A percentile compares a stretch with the other conserved stretches of the same genome.
phyloP scores from a whole-genome alignment of 768 basidiomycete genomes.

The Xerocomellus amylosporus region DNA sequence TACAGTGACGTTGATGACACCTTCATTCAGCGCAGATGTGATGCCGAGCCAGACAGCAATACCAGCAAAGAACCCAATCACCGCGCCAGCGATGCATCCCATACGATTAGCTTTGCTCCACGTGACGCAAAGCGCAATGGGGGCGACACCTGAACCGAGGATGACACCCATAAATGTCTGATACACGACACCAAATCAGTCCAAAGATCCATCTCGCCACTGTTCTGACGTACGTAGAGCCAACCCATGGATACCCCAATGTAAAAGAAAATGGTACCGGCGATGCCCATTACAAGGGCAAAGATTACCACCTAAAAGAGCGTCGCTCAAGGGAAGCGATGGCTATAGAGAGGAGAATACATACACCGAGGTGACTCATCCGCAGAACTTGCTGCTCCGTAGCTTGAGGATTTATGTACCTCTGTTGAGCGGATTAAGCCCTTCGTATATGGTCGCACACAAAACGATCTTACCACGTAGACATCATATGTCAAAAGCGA shows the following conservation, averaged over 20 bases:
- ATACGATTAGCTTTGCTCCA: constrained; percentile 85
- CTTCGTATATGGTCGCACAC: neutral
- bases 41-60: constrained; percentile 84
- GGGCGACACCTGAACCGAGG: constrained; percentile 80
- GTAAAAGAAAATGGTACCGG: constrained; percentile 82
- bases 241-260: constrained; percentile 93
- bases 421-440: constrained; percentile 32
- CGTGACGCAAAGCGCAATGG: constrained; percentile 81
- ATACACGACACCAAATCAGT: neutral
- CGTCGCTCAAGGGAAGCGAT: neutral
- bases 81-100: constrained; percentile 75
- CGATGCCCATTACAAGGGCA: constrained; percentile 77
- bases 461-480: constrained; percentile 53
- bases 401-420: constrained; percentile 79
- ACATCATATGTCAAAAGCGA: constrained; percentile 81
- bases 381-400: constrained; percentile 69
- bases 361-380: constrained; percentile 65
- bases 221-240: constrained; percentile 67
- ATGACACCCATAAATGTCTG: constrained; percentile 89
- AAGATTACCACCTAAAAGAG: constrained; percentile 56
- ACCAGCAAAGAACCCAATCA: constrained; percentile 67
- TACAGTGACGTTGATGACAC: constrained; percentile 68
- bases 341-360: constrained; percentile 8
- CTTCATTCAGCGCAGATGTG: constrained; percentile 65
- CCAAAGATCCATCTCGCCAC: neutral